Percentiles rank a stretch among this genome's conserved stretches.
Evolutionary conservation across 2,329 filamentous ascomycete genomes (phyloP).

Genomic region (Incumbomyces delicatus): DNA sequence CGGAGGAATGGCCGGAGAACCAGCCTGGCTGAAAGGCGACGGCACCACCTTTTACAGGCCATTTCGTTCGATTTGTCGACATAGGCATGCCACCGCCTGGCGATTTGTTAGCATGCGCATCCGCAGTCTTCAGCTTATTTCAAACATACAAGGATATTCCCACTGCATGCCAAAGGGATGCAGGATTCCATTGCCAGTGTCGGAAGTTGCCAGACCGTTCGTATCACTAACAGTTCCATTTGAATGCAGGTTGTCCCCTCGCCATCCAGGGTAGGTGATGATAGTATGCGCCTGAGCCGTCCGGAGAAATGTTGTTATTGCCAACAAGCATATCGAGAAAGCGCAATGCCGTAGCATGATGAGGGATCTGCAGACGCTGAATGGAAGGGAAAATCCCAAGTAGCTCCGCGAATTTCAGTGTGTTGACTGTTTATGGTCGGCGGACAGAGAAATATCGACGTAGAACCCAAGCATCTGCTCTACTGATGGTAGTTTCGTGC

Average conservation of each 20-base stretch:
- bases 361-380: background rate
- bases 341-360: conserved; percentile 13
- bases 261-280: conserved; percentile 75
- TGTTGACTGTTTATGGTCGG: too few species aligned
- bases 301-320: conserved; percentile 28
- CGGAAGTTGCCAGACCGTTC: conserved; percentile 39
- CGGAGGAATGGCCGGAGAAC: conserved; percentile 80
- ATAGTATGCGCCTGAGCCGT: conserved; percentile 55
- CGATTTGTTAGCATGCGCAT: conserved; percentile 5
- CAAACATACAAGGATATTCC: conserved; percentile 77
- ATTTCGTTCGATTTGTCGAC: conserved; percentile 77
- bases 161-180: conserved; percentile 91
- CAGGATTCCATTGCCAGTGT: conserved; percentile 32
- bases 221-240: conserved; percentile 50
- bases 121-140: background rate
- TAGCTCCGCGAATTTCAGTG: too few species aligned
- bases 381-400: too few species aligned
- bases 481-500: background rate
- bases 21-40: conserved; percentile 86
- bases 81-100: conserved; percentile 73
- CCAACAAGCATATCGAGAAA: conserved; percentile 13
- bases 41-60: conserved; percentile 82
- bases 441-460: background rate
- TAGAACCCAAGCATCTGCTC: background rate
- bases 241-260: conserved; percentile 75